Base-by-base conservation (phyloP, 2,329 filamentous ascomycete genomes). In the Aureobasidium sp. region DNA sequence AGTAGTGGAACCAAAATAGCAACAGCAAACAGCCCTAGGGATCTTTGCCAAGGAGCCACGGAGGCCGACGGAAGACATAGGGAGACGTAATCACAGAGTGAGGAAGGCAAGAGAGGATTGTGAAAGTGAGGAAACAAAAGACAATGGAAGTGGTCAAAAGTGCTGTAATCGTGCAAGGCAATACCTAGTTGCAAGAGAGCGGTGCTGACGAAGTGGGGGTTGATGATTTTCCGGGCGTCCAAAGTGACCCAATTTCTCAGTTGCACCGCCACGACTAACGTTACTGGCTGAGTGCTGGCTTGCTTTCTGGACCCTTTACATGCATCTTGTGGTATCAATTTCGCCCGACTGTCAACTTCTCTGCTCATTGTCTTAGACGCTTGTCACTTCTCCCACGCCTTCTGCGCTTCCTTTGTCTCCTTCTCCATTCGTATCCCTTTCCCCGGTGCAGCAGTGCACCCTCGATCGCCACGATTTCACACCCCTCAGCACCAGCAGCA, bases 31-130 rank as follows among this genome's bases (percentile, higher is more conserved):
- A 57, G 53, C 53, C 53, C 41, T 27, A 20, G 20, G 20, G 20
- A 57, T 41, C 27, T 46, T 47, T 57, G 39, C 53, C 53, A 55
- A 55, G 52, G 39, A 37, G 52, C 36, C 52, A 39, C 52, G 52
- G 52, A 55, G 37, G 52, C 8, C 9, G 52, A 55, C 52, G 52
- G 52, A 55, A 55, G 15, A 27, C 36, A 39, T 5, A 12, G 37
- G 52, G 52, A 37, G 26, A 55, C 36, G 39, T 46, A 39, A n/a
- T 20, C 39, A 55, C 32, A 29, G n/a, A 26, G 27, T 17, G 24
- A 57, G n/a, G 39, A 44, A 55, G 26, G 24, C 29, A 12, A 44
- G 43, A 46, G 39, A 46, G 34, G 41, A 55, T 5, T 26, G 6
- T 26, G 36, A 29, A 26, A 57, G 41, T 13, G 29, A 8, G 10